phyloP scores from a whole-genome alignment of 2,329 filamentous ascomycete genomes.

The Didymosphaeria variabile region DNA sequence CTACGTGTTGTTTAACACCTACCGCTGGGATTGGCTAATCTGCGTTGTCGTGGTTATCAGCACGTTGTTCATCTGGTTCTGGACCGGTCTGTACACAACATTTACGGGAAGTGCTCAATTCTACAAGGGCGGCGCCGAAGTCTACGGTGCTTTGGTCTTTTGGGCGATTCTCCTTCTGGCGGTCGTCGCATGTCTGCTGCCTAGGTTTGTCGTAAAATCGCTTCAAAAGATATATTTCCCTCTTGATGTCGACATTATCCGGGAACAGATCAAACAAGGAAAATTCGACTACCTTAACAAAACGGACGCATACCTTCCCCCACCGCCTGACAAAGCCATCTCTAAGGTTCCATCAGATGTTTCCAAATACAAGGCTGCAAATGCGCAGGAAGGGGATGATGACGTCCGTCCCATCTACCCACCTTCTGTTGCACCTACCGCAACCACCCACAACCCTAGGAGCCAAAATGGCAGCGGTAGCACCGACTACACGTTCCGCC shows the following conservation, averaged over 20 bases:
- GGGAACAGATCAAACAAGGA: constrained; percentile 86
- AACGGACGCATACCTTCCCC: constrained; percentile 61
- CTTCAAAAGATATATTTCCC: constrained; percentile 95
- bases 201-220: constrained; percentile 85
- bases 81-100: constrained; percentile 87
- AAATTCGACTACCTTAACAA: constrained; percentile 79
- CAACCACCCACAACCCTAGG: constrained; percentile 72
- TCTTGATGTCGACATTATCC: constrained; percentile 91
- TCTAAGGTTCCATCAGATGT: constrained; percentile 69
- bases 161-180: constrained; percentile 86
- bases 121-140: constrained; percentile 79
- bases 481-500: constrained; percentile 79
- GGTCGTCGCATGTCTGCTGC: constrained; percentile 82
- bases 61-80: constrained; percentile 89
- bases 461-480: constrained; percentile 94
- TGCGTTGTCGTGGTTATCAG: constrained; percentile 82
- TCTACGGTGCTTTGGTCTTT: constrained; percentile 83
- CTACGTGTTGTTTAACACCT: constrained; percentile 96
- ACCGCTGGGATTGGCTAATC: constrained; percentile 98
- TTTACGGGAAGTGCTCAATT: constrained; percentile 69
- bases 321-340: constrained; percentile 51
- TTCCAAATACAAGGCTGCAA: constrained; percentile 52
- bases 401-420: constrained; percentile 93
- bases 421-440: constrained; percentile 81
- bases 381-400: constrained; percentile 72